Conservation (phyloP, 495 filamentous ascomycete species). For the Hypoxylon crocopeplum region DNA sequence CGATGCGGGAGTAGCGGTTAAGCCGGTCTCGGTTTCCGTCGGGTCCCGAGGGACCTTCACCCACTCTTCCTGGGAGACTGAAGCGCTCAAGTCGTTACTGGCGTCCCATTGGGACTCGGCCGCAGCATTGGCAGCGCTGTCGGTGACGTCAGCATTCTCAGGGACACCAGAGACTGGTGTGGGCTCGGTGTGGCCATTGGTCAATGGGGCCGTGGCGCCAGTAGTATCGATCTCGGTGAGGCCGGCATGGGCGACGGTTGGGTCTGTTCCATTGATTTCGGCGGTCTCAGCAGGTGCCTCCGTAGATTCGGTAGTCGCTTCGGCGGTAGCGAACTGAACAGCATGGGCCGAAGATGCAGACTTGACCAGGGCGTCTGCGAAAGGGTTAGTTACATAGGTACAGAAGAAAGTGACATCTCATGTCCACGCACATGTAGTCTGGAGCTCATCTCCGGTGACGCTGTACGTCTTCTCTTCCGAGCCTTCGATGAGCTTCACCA, state of each 20-base stretch:
- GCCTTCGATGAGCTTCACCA: slow-evolving; percentile 85
- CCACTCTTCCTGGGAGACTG: slow-evolving; percentile 70
- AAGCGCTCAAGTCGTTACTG: slow-evolving; percentile 57
- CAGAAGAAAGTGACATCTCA: background rate
- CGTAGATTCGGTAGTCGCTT: slow-evolving; percentile 46
- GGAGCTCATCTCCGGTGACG: slow-evolving; percentile 67
- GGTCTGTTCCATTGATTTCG: slow-evolving; percentile 66
- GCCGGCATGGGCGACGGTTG: slow-evolving; percentile 76
- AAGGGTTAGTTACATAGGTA: slow-evolving; percentile 35
- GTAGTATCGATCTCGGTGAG: slow-evolving; percentile 69
- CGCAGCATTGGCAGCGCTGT: slow-evolving; percentile 69
- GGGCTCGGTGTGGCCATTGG: slow-evolving; percentile 59
- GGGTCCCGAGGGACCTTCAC: slow-evolving; percentile 73
- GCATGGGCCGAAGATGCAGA: slow-evolving; percentile 60
- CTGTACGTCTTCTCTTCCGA: slow-evolving; percentile 72
- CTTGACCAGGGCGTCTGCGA: slow-evolving; percentile 73
- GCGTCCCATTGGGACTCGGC: slow-evolving; percentile 74
- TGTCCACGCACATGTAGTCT: slow-evolving; percentile 75
- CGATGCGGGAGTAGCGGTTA: slow-evolving; percentile 65
- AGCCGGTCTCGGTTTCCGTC: slow-evolving; percentile 73
- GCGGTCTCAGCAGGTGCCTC: slow-evolving; percentile 51
- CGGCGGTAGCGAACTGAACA: slow-evolving; percentile 44
- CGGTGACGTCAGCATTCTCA: slow-evolving; percentile 63
- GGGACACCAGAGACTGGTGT: slow-evolving; percentile 46
- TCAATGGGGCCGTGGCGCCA: slow-evolving; percentile 47